Conservation (phyloP, 73 alveolate species). For the Paramecium caudatum region DNA sequence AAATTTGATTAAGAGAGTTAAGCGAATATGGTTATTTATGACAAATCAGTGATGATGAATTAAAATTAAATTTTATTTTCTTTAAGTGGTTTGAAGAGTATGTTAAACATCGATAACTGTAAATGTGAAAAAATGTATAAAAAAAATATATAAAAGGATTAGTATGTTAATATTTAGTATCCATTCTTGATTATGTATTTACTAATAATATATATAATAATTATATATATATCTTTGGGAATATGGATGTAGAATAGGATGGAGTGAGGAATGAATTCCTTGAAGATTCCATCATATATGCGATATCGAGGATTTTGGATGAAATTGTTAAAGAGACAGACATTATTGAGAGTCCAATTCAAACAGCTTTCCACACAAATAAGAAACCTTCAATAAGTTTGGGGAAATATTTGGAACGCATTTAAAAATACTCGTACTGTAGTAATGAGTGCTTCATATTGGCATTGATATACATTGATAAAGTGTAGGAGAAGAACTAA, state of each 20-base stretch:
- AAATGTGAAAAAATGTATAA: too few species aligned
- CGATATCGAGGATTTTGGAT: conserved; percentile 51
- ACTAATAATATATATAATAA: conserved; percentile 26
- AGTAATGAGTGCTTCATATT: conserved; percentile 78
- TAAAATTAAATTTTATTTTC: too few species aligned
- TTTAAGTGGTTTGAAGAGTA: too few species aligned
- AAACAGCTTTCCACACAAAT: conserved; percentile 27
- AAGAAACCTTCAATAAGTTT: conserved; percentile 40
- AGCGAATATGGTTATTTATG: too few species aligned
- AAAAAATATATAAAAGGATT: too few species aligned
- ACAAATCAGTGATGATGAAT: too few species aligned
- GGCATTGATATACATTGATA: conserved; percentile 81
- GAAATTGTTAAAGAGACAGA: conserved; percentile 58
- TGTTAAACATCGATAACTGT: too few species aligned
- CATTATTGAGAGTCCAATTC: conserved; percentile 8
- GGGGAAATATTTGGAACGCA: neutral
- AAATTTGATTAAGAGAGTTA: too few species aligned
- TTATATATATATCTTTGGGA: conserved; percentile 27
- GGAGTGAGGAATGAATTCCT: neutral
- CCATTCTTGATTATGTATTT: too few species aligned
- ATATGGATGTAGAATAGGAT: neutral
- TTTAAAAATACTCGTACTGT: conserved; percentile 54
- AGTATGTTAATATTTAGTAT: too few species aligned
- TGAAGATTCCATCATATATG: conserved; percentile 29
- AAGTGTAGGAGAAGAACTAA: conserved; percentile 72